Percentiles rank a stretch among this genome's conserved stretches.
Evolutionary conservation across 768 basidiomycete species (phyloP).

Genomic region (Russula ochroleuca): DNA sequence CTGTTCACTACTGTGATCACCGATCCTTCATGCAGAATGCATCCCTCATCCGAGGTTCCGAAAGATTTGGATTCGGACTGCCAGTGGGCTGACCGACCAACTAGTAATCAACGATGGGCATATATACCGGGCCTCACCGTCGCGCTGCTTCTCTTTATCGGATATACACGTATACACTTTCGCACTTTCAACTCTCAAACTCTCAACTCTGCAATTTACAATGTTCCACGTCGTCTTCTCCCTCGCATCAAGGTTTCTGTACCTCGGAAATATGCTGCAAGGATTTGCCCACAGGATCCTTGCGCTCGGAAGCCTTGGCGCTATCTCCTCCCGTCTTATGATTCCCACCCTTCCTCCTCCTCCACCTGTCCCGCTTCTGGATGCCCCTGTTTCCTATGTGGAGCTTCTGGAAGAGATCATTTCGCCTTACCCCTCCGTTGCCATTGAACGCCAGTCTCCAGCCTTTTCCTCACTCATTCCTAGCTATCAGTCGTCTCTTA

Average conservation of each 20-base stretch:
- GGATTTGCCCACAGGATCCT: conserved; percentile 13
- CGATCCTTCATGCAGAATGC: too few relatives aligned
- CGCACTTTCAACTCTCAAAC: background rate
- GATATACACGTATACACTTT: background rate
- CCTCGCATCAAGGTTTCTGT: conserved; percentile 13
- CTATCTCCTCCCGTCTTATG: background rate
- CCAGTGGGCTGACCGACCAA: background rate
- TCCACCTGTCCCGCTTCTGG: background rate
- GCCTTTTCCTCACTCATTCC: background rate
- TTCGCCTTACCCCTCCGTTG: background rate
- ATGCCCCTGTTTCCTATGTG: background rate
- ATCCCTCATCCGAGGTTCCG: too few relatives aligned
- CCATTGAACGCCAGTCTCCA: background rate
- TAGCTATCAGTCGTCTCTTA: conserved; percentile 14
- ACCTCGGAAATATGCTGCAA: conserved; percentile 14
- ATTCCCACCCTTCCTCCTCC: conserved; percentile 5
- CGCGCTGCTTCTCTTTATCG: background rate
- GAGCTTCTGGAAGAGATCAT: background rate
- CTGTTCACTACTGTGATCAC: too few relatives aligned
- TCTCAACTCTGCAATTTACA: background rate
- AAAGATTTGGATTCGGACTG: too few relatives aligned
- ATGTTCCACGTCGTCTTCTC: conserved; percentile 14
- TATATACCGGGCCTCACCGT: background rate
- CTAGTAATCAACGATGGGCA: background rate
- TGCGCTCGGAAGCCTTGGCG: conserved; percentile 4